Evolutionary conservation across 2,329 filamentous ascomycete species (phyloP).

Genomic region (Alternaria viburni): DNA sequence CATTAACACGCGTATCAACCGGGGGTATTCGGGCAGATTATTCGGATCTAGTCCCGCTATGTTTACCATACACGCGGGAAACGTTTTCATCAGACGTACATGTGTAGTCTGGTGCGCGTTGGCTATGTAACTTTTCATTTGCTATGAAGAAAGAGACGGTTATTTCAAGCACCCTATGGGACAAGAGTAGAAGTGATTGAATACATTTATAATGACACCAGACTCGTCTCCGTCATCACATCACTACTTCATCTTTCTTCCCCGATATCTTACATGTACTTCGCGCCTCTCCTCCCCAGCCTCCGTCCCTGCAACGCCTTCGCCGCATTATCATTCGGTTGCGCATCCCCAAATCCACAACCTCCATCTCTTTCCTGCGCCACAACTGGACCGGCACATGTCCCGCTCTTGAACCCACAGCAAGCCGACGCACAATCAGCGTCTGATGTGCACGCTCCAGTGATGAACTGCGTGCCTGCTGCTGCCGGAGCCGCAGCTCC

Average conservation of each 20-base stretch:
- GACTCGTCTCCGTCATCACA: neutral
- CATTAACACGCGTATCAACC: neutral
- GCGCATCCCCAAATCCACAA: constrained; percentile 45
- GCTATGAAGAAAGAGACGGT: neutral
- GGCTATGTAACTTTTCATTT: neutral
- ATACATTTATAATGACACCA: neutral
- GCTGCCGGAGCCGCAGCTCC: neutral
- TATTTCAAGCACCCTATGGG: neutral
- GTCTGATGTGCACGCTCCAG: constrained; percentile 45
- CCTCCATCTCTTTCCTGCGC: constrained; percentile 47
- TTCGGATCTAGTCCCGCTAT: neutral
- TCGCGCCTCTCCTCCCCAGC: constrained; percentile 30
- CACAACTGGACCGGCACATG: constrained; percentile 40
- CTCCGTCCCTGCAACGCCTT: constrained; percentile 28
- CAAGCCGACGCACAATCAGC: constrained; percentile 49
- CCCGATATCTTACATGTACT: constrained; percentile 22
- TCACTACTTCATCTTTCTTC: neutral
- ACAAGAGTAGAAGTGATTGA: neutral
- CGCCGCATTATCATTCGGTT: constrained; percentile 44
- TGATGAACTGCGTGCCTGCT: constrained; percentile 49
- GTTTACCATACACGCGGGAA: neutral
- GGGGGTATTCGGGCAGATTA: neutral
- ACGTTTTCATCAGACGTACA: neutral
- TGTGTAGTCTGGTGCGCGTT: neutral
- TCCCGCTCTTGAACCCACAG: constrained; percentile 44